These are phyloP conservation scores for Wallacemonas sp. DNA, from an alignment of 208 protist species.

Conservation along the genomic window DNA sequence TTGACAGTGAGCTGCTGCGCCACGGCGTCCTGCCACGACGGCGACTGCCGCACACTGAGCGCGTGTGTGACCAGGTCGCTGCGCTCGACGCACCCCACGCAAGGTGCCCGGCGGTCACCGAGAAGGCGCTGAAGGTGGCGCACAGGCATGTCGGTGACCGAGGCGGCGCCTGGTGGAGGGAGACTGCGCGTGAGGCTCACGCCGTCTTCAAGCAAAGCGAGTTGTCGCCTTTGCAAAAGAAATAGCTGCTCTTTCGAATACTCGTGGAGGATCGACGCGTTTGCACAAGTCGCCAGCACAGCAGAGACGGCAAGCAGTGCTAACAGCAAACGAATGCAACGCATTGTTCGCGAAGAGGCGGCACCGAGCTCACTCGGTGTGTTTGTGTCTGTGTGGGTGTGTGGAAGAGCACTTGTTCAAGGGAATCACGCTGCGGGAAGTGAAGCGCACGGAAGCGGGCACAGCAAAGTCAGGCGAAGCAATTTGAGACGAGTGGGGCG, in stretches of 20 bases:
- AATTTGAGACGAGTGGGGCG: too few relatives aligned
- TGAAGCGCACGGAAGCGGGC: too few relatives aligned
- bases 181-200: constrained; percentile 26
- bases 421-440: too few relatives aligned
- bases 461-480: too few relatives aligned
- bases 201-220: constrained; percentile 9
- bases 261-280: constrained; percentile 26
- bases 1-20: constrained; percentile 34
- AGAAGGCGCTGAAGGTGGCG: constrained; percentile 36
- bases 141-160: constrained; percentile 15
- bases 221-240: constrained; percentile 30
- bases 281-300: neutral
- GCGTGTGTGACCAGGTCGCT: constrained; percentile 36
- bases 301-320: neutral
- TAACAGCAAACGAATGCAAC: neutral
- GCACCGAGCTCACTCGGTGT: too few relatives aligned
- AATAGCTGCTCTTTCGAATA: constrained; percentile 42
- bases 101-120: constrained; percentile 27
- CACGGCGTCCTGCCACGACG: constrained; percentile 36
- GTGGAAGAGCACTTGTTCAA: too few relatives aligned
- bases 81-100: constrained; percentile 43
- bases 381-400: neutral
- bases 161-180: constrained; percentile 8
- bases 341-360: too few relatives aligned
- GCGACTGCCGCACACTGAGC: constrained; percentile 26